Conservation (phyloP, 2,329 filamentous ascomycete genomes). For the Penicillium vulpinum region DNA sequence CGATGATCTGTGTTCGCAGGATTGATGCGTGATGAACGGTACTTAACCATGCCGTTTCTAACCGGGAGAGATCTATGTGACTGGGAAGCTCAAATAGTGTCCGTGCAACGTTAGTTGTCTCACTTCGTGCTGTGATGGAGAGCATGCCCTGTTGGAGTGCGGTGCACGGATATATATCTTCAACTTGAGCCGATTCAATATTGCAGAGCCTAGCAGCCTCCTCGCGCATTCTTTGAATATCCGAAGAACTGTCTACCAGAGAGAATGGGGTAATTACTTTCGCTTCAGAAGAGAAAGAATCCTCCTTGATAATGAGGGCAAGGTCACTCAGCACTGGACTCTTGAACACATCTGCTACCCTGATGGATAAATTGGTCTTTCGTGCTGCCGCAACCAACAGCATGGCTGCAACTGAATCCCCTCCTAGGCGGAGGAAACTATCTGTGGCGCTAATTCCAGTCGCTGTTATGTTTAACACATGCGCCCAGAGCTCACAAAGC, state of each 20-base stretch:
- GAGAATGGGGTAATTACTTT: neutral
- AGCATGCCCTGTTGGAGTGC: neutral
- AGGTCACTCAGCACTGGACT: neutral
- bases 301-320: neutral
- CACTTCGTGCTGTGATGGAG: neutral
- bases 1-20: neutral
- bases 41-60: neutral
- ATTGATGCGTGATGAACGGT: neutral
- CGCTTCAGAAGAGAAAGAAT: neutral
- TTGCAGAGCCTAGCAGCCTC: neutral
- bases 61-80: neutral
- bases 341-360: neutral
- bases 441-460: neutral
- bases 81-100: neutral
- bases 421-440: neutral
- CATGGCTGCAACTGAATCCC: neutral
- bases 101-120: neutral
- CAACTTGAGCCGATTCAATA: neutral
- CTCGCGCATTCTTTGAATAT: neutral
- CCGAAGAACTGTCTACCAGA: neutral
- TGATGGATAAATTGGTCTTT: neutral
- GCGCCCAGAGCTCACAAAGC: neutral
- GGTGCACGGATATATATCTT: neutral
- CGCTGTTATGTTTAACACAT: neutral
- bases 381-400: neutral